A percentile compares a stretch with the other conserved stretches of the same genome.
phyloP scores from a whole-genome alignment of 1,284 basidiomycete species.

The Irpex sp. region DNA sequence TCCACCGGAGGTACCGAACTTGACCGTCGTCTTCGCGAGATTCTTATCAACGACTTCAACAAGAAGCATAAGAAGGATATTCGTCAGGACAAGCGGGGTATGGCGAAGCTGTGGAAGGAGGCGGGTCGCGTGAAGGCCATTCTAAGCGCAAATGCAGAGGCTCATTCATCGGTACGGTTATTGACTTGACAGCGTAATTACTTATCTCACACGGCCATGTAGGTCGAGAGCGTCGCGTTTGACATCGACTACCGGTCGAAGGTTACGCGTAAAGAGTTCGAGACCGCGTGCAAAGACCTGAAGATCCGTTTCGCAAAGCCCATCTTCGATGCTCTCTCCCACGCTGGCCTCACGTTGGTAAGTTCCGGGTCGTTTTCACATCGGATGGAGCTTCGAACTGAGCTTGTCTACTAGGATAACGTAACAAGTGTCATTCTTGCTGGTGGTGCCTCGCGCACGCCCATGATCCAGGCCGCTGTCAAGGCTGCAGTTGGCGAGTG shows the following conservation, averaged over 20 bases:
- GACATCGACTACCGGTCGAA: slow-evolving; percentile 90
- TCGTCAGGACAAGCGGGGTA: slow-evolving; percentile 75
- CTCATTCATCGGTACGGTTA: slow-evolving; percentile 55
- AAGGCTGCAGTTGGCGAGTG: slow-evolving; percentile 75
- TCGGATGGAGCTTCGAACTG: not conserved
- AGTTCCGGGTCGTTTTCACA: slow-evolving; percentile 9
- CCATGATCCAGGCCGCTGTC: slow-evolving; percentile 86
- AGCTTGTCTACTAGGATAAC: slow-evolving; percentile 44
- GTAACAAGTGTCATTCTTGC: slow-evolving; percentile 89
- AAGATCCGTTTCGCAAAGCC: slow-evolving; percentile 66
- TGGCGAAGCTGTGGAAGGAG: slow-evolving; percentile 95
- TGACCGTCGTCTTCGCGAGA: slow-evolving; percentile 80
- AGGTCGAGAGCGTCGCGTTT: slow-evolving; percentile 86
- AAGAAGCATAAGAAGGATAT: slow-evolving; percentile 62
- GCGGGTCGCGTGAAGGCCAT: slow-evolving; percentile 90
- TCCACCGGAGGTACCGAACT: slow-evolving; percentile 79
- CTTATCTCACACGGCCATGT: slow-evolving; percentile 3
- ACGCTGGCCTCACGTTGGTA: slow-evolving; percentile 69
- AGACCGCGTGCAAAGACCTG: slow-evolving; percentile 65
- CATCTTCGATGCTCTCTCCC: slow-evolving; percentile 72
- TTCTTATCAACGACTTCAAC: slow-evolving; percentile 78
- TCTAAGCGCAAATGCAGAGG: slow-evolving; percentile 89
- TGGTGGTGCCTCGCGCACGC: slow-evolving; percentile 88
- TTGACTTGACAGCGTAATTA: not conserved
- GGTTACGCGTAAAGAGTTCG: slow-evolving; percentile 77